Percentiles rank a stretch among this genome's conserved stretches.
Evolutionary conservation across 2,329 filamentous ascomycete genomes (phyloP).

Genomic region (Botrytis sinoallii): DNA sequence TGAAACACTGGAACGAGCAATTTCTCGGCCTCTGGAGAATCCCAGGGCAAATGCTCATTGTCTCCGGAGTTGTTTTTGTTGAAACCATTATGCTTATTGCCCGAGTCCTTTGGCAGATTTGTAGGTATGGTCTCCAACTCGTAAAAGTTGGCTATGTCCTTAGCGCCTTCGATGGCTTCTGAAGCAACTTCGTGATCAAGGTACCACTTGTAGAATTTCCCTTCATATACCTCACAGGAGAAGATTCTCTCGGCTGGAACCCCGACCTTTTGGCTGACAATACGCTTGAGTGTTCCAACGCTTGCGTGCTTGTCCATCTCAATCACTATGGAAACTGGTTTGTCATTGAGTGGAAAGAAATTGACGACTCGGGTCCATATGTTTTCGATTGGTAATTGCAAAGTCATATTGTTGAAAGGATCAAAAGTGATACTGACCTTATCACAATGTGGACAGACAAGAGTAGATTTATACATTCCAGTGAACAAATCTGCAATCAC

Average conservation of each 20-base stretch:
- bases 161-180: slow-evolving; percentile 61
- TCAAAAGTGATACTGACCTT: slow-evolving; percentile 99
- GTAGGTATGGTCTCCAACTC: slow-evolving; percentile 78
- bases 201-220: slow-evolving; percentile 84
- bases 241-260: slow-evolving; percentile 67
- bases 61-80: slow-evolving; percentile 45
- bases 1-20: slow-evolving; percentile 72
- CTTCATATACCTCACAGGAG: slow-evolving; percentile 76
- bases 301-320: slow-evolving; percentile 76
- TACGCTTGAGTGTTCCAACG: slow-evolving; percentile 66
- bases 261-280: slow-evolving; percentile 64
- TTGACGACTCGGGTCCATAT: slow-evolving; percentile 73
- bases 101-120: slow-evolving; percentile 57
- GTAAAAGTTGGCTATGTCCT: slow-evolving; percentile 66
- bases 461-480: slow-evolving; percentile 96
- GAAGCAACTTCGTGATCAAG: slow-evolving; percentile 66
- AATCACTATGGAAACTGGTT: slow-evolving; percentile 68
- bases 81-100: slow-evolving; percentile 37
- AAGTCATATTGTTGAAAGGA: slow-evolving; percentile 89
- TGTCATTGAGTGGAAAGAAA: slow-evolving; percentile 73
- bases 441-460: slow-evolving; percentile 84
- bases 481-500: slow-evolving; percentile 94
- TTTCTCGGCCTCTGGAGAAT: slow-evolving; percentile 60
- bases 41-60: slow-evolving; percentile 49
- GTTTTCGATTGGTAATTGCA: slow-evolving; percentile 85